Percentiles rank a stretch among this genome's conserved stretches.
Evolutionary conservation across 345 rosid species (phyloP).

Genomic region (Salix exigua): DNA sequence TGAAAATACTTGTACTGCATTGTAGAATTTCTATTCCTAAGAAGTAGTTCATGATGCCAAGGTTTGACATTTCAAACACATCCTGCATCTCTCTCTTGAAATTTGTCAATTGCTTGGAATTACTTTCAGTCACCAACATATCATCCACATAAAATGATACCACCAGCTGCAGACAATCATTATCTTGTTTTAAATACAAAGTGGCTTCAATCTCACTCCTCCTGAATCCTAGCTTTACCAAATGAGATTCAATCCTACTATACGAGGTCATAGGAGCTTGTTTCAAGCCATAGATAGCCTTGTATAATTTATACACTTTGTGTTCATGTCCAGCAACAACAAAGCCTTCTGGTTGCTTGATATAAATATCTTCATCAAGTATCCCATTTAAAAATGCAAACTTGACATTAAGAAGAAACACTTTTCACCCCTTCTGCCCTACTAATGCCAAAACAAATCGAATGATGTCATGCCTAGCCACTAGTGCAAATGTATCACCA

Average conservation of each 20-base stretch:
- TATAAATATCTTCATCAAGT: not conserved
- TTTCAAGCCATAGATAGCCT: too few species aligned
- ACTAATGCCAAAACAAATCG: not conserved
- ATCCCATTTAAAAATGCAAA: not conserved
- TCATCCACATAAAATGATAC: too few species aligned
- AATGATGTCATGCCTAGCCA: not conserved
- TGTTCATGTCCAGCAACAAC: not conserved
- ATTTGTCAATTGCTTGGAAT: rapidly evolving
- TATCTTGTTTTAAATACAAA: too few species aligned
- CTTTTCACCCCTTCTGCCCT: not conserved
- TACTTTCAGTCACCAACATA: not conserved
- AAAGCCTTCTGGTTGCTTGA: not conserved
- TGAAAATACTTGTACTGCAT: not conserved
- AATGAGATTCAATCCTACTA: too few species aligned
- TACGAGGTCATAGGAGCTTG: too few species aligned
- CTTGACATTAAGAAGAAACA: not conserved
- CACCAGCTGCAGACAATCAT: too few species aligned
- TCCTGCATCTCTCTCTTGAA: not conserved
- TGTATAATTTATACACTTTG: too few species aligned
- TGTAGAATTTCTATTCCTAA: not conserved
- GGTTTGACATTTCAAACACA: too few species aligned
- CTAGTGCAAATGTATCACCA: too few species aligned
- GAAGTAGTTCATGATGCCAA: not conserved
- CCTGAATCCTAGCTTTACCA: too few species aligned
- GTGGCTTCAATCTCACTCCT: too few species aligned